Percentiles rank a stretch among this genome's conserved stretches.
phyloP scores from a whole-genome alignment of 192 early-diverging fungal genomes.

The Coemansia sp. region DNA sequence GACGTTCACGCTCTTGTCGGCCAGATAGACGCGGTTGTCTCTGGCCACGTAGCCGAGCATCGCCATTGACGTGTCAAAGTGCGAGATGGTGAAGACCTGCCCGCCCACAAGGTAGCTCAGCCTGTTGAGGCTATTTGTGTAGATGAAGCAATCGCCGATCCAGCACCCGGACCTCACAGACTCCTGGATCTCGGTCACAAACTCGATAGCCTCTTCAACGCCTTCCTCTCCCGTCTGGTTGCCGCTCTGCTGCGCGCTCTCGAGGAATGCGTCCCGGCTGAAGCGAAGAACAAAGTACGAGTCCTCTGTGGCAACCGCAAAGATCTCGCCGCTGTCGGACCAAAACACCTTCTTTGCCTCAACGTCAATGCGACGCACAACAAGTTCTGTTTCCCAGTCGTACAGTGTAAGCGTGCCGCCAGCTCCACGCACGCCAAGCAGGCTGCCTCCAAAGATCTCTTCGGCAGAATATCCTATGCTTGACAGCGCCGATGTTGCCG shows the following conservation, averaged over 20 bases:
- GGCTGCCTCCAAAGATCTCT: constrained; percentile 90
- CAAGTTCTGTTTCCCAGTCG: constrained; percentile 93
- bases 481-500: constrained; percentile 55
- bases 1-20: constrained; percentile 91
- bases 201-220: constrained; percentile 94
- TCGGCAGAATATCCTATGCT: constrained; percentile 83
- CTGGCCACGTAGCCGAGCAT: constrained; percentile 91
- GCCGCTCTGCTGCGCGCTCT: constrained; percentile 68
- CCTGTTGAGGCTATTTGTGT: constrained; percentile 85
- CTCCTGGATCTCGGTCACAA: constrained; percentile 89
- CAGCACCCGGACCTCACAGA: constrained; percentile 90
- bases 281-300: constrained; percentile 93
- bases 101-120: constrained; percentile 96
- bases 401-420: constrained; percentile 86
- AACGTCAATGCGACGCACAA: constrained; percentile 93
- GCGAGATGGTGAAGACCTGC: constrained; percentile 90
- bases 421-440: constrained; percentile 78
- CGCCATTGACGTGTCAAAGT: constrained; percentile 91
- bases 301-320: constrained; percentile 91
- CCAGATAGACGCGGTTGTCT: constrained; percentile 91
- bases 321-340: constrained; percentile 92
- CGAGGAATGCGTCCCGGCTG: constrained; percentile 80
- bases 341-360: constrained; percentile 87
- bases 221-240: constrained; percentile 83
- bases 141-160: constrained; percentile 99